Base-by-base conservation (phyloP, 1,284 basidiomycete species). In the Taiwanofungus camphoratus region DNA sequence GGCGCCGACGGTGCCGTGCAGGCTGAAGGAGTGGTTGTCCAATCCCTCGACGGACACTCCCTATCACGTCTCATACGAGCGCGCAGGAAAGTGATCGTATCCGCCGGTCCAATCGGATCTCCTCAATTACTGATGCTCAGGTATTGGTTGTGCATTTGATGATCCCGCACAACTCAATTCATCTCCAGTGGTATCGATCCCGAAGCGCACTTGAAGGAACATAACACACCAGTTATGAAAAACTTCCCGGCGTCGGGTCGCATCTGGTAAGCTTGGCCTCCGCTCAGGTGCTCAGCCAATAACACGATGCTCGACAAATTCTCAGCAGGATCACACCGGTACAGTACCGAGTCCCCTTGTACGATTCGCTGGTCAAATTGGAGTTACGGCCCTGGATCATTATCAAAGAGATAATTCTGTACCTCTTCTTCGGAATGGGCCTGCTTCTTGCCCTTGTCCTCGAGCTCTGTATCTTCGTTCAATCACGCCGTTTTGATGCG, bases 281-380 rank as follows among this genome's bases (percentile, higher is more conserved):
- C 39, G 4, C 21, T 35, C 13, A 12, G 23, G 18, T 8, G 11
- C 3, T 13, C 30, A 19, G 4, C 11, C 20, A 24, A 13, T 15
- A n/a, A 16, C 26, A 4, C n/a, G n/a, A n/a, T n/a, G n/a, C n/a
- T n/a, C n/a, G n/a, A n/a, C n/a, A n/a, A 21, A 6, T 7, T 18
- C n/a, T n/a, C 18, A 66, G 63, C 59, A 62, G 58, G 63, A 65
- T 38, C 64, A 65, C 39, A 36, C 52, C 59, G n/a, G 22, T 60
- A 2, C 51, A 55, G 11, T 66, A 54, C 43, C 44, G 56, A 26
- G 53, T 55, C 2, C 62, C 60, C 0, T 33, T 65, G 35, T 22
- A 40, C 3, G 59, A 64, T 36, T 61, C 56, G 8, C 36, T 64
- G 2, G 23, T 48, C 13, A 36, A 41, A 18, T 31, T 45, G 11